A percentile compares a stretch with the other conserved stretches of the same genome.
These are phyloP conservation scores for Bruguiera parviflora DNA, from an alignment of 345 rosid genomes.

Conservation along the genomic window DNA sequence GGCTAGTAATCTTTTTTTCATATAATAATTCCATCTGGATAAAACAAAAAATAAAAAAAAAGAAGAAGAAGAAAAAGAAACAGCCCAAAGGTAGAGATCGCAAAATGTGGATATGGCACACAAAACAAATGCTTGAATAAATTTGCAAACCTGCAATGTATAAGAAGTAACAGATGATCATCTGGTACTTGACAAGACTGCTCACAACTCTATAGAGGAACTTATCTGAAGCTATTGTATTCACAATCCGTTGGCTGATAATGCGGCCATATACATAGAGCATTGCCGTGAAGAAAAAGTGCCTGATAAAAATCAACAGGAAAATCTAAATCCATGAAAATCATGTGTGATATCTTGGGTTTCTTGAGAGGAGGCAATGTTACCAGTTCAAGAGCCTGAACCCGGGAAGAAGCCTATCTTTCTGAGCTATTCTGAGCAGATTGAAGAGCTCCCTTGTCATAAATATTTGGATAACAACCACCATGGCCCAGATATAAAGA, in stretches of 20 bases:
- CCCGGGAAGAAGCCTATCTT: slow-evolving; percentile 27
- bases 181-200: slow-evolving; percentile 24
- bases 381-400: slow-evolving; percentile 30
- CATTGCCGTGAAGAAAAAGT: slow-evolving; percentile 30
- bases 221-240: slow-evolving; percentile 22
- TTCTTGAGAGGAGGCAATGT: neutral
- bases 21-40: neutral
- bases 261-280: slow-evolving; percentile 29
- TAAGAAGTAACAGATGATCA: slow-evolving; percentile 26
- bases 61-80: neutral
- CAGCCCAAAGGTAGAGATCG: too few species aligned
- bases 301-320: neutral
- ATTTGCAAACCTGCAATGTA: slow-evolving; percentile 25
- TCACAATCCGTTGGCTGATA: slow-evolving; percentile 28
- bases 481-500: slow-evolving; percentile 25
- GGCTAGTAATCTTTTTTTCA: neutral
- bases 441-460: slow-evolving; percentile 26
- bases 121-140: neutral
- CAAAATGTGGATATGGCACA: too few species aligned
- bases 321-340: neutral
- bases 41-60: neutral
- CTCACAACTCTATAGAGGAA: slow-evolving; percentile 19
- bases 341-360: too few species aligned
- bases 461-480: slow-evolving; percentile 28
- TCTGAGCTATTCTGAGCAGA: slow-evolving; percentile 28